These are phyloP conservation scores for Atkinsonella texensis DNA, from an alignment of 2,329 filamentous ascomycete species.

Conservation along the genomic window DNA sequence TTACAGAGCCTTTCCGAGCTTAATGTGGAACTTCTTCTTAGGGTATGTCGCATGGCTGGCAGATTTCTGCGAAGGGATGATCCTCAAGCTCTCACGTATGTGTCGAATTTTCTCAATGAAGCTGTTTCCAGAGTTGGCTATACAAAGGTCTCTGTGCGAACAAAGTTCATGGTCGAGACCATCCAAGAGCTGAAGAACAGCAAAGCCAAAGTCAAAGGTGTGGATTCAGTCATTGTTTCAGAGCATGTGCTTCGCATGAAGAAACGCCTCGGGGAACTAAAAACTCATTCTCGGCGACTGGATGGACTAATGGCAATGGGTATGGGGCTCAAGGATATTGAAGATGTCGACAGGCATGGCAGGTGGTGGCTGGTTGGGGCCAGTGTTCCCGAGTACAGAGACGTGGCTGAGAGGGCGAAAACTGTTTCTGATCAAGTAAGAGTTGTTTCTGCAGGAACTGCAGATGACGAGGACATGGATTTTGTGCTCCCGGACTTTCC, in stretches of 20 bases:
- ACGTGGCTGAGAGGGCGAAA: conserved; percentile 7
- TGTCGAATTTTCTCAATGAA: conserved; percentile 67
- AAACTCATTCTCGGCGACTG: conserved; percentile 40
- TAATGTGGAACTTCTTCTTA: conserved; percentile 79
- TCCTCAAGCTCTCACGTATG: conserved; percentile 75
- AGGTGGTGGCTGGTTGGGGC: conserved; percentile 99
- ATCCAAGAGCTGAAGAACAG: conserved; percentile 94
- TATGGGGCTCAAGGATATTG: conserved; percentile 71
- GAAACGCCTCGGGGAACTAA: conserved; percentile 73
- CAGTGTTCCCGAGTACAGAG: conserved; percentile 53
- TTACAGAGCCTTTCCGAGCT: conserved; percentile 65
- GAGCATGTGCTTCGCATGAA: conserved; percentile 84
- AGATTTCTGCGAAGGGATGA: conserved; percentile 80
- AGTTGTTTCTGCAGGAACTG: conserved; percentile 15
- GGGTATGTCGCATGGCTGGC: conserved; percentile 72
- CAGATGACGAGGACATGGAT: conserved; percentile 34
- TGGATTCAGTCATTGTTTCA: conserved; percentile 58
- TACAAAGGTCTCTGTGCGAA: conserved; percentile 66
- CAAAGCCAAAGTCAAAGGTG: conserved; percentile 63
- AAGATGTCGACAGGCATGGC: conserved; percentile 70
- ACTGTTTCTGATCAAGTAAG: conserved; percentile 11
- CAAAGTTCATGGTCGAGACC: conserved; percentile 94
- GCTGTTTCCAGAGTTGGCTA: conserved; percentile 57
- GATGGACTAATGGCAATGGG: conserved; percentile 73
- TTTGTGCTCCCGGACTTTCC: conserved; percentile 51